These are phyloP conservation scores for Venturia oleaginea DNA, from an alignment of 2,329 filamentous ascomycete genomes.

Conservation along the genomic window DNA sequence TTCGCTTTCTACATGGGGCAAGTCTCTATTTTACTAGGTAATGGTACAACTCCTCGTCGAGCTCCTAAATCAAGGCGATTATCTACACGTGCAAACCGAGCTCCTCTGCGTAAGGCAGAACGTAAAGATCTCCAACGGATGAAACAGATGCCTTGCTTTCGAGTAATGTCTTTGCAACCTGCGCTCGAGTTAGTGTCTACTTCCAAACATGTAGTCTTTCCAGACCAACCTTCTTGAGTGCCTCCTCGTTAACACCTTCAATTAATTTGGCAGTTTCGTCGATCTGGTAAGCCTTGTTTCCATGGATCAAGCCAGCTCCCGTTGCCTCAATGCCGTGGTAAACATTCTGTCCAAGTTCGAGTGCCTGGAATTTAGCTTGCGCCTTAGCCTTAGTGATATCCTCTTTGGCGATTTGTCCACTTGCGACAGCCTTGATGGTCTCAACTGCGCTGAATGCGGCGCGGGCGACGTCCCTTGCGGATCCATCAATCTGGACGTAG, in stretches of 20 bases:
- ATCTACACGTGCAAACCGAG: conserved; percentile 89
- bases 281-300: conserved; percentile 75
- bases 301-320: conserved; percentile 73
- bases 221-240: conserved; percentile 69
- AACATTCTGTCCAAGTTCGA: conserved; percentile 72
- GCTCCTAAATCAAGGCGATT: conserved; percentile 15
- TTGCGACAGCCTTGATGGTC: conserved; percentile 70
- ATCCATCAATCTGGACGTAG: conserved; percentile 69
- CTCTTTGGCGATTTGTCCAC: conserved; percentile 69
- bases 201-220: background rate
- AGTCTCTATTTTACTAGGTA: conserved; percentile 10
- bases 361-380: conserved; percentile 83
- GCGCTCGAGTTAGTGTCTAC: conserved; percentile 15
- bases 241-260: conserved; percentile 71
- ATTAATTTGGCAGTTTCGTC: conserved; percentile 69
- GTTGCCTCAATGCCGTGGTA: conserved; percentile 71
- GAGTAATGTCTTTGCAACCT: conserved; percentile 83
- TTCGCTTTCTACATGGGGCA: background rate
- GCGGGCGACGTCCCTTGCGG: conserved; percentile 61
- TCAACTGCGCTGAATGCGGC: conserved; percentile 71
- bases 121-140: conserved; percentile 82
- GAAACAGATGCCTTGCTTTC: conserved; percentile 84
- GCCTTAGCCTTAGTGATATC: conserved; percentile 86
- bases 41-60: conserved; percentile 6
- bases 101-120: conserved; percentile 87